A percentile compares a stretch with the other conserved stretches of the same genome.
These are phyloP conservation scores for Fusarium armeniacum DNA, from an alignment of 2,329 filamentous ascomycete species.

Conservation along the genomic window DNA sequence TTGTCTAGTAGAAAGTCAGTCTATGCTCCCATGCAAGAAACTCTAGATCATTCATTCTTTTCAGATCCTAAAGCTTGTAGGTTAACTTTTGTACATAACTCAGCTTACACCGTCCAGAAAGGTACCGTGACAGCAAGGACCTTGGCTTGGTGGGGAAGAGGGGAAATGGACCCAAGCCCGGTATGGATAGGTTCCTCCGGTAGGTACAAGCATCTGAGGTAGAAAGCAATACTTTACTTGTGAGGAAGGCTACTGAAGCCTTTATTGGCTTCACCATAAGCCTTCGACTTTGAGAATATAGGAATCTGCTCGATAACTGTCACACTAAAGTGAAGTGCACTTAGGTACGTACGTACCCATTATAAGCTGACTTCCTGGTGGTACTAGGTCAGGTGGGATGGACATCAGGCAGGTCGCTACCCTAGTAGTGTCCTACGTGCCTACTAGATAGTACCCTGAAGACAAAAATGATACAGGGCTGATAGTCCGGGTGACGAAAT, in stretches of 20 bases:
- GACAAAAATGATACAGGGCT: not conserved
- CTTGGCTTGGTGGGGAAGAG: constrained; percentile 24
- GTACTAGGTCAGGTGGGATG: not conserved
- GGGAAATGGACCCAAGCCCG: constrained; percentile 6
- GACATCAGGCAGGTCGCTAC: not conserved
- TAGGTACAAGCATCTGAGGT: too few species aligned
- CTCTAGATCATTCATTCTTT: not conserved
- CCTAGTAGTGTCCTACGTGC: too few species aligned
- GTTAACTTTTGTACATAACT: not conserved
- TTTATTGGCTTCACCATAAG: not conserved
- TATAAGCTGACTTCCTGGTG: not conserved
- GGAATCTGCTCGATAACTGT: not conserved
- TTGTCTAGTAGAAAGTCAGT: not conserved
- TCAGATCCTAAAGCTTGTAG: not conserved
- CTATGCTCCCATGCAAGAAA: not conserved
- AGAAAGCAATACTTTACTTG: not conserved
- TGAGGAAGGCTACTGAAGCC: not conserved
- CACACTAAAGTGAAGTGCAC: not conserved
- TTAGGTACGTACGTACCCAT: not conserved
- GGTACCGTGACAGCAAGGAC: not conserved
- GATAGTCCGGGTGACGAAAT: not conserved
- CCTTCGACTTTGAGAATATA: not conserved
- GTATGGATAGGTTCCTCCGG: not conserved
- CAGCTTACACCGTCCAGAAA: not conserved
- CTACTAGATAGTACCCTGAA: not conserved